Conservation (phyloP, 345 rosid genomes). For the Abelmoschus esculentus region DNA sequence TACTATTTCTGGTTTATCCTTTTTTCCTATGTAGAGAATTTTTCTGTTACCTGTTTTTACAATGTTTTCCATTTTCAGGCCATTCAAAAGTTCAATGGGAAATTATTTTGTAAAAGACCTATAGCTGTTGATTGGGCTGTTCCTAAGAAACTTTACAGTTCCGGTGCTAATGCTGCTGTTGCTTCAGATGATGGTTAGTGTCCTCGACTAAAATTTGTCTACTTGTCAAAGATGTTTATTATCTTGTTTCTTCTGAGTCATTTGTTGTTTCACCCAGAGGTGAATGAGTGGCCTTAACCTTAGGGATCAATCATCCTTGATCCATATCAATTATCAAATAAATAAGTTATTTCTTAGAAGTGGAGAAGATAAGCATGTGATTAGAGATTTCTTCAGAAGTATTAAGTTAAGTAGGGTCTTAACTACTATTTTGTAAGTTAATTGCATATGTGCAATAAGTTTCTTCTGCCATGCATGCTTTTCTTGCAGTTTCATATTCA, state of each 20-base stretch:
- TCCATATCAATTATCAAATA: neutral
- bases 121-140: no score
- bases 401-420: neutral
- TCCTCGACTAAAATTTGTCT: conserved; percentile 9
- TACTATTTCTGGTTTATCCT: no score
- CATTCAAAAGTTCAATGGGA: no score
- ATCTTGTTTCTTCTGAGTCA: neutral
- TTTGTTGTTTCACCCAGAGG: neutral
- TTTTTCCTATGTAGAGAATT: no score
- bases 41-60: no score
- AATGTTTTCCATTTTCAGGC: no score
- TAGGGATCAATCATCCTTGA: neutral
- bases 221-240: conserved; percentile 1
- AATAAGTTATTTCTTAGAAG: neutral
- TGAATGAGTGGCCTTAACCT: neutral
- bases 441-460: neutral
- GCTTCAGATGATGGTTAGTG: conserved; percentile 44
- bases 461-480: neutral
- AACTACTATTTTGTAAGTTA: neutral
- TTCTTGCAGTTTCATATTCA: neutral
- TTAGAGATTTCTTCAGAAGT: neutral
- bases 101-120: no score
- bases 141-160: no score
- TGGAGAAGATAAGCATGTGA: neutral
- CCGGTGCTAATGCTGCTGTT: no score